phyloP scores from a whole-genome alignment of 2,329 filamentous ascomycete genomes.

The Penicillium expansum region DNA sequence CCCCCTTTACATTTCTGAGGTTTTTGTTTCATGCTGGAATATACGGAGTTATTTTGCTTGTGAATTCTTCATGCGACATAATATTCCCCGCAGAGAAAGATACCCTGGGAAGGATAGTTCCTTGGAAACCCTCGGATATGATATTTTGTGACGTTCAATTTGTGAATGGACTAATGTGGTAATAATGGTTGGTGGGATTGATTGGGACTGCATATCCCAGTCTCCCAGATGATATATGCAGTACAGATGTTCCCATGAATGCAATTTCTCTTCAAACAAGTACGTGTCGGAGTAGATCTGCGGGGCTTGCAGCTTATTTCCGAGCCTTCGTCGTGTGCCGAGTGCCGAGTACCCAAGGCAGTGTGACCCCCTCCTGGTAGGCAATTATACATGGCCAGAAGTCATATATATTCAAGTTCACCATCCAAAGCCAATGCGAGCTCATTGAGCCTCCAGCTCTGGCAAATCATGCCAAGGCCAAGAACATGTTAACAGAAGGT shows the following conservation, averaged over 20 bases:
- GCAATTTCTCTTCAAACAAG: neutral
- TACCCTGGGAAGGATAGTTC: neutral
- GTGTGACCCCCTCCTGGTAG: neutral
- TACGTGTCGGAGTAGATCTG: neutral
- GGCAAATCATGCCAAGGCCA: too few species aligned
- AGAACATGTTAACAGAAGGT: neutral
- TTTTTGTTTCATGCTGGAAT: constrained; percentile 1
- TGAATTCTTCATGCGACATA: constrained; percentile 1
- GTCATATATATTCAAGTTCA: neutral
- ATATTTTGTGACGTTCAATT: neutral
- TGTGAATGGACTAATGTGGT: constrained; percentile 5
- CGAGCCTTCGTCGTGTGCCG: neutral
- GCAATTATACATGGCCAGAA: neutral
- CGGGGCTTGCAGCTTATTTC: neutral
- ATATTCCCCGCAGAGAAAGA: neutral
- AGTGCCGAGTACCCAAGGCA: neutral
- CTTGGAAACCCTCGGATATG: neutral
- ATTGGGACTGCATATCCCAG: neutral
- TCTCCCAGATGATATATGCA: neutral
- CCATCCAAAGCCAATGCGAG: neutral
- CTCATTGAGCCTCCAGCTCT: neutral
- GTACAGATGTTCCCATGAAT: neutral
- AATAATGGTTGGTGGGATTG: neutral
- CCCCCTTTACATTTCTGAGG: constrained; percentile 15
- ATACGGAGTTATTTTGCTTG: neutral